Evolutionary conservation across 768 basidiomycete species (phyloP).

Genomic region (Solioccasus polychromus): DNA sequence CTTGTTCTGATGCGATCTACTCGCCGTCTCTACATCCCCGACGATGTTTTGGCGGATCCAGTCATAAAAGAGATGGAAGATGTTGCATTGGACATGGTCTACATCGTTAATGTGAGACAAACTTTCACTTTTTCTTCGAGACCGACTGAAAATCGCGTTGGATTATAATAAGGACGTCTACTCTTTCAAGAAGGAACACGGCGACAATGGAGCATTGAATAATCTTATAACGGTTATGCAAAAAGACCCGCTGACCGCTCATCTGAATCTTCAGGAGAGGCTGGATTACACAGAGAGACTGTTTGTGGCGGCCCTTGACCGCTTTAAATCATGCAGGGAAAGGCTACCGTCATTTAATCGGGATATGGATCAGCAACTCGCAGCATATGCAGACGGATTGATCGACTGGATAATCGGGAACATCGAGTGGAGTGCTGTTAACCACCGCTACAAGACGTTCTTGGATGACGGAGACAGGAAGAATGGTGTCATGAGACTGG

Average conservation of each 20-base stretch:
- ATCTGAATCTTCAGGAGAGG: constrained; percentile 24
- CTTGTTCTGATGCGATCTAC: constrained; percentile 29
- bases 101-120: constrained; percentile 21
- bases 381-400: constrained; percentile 25
- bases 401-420: constrained; percentile 26
- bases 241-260: constrained; percentile 21
- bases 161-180: constrained; percentile 21
- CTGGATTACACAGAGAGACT: constrained; percentile 19
- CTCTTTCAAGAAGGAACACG: constrained; percentile 30
- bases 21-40: constrained; percentile 24
- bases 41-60: constrained; percentile 19
- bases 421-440: constrained; percentile 27
- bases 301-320: constrained; percentile 20
- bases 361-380: constrained; percentile 16
- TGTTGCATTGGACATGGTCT: constrained; percentile 25
- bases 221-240: constrained; percentile 28
- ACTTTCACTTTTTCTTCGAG: neutral
- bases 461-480: constrained; percentile 18
- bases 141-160: neutral
- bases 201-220: constrained; percentile 28
- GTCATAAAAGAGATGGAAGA: constrained; percentile 28
- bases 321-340: constrained; percentile 21
- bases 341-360: constrained; percentile 16
- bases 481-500: constrained; percentile 19
- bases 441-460: constrained; percentile 27